These are phyloP conservation scores for Colletotrichum tofieldiae DNA, from an alignment of 2,329 filamentous ascomycete genomes.

Conservation along the genomic window DNA sequence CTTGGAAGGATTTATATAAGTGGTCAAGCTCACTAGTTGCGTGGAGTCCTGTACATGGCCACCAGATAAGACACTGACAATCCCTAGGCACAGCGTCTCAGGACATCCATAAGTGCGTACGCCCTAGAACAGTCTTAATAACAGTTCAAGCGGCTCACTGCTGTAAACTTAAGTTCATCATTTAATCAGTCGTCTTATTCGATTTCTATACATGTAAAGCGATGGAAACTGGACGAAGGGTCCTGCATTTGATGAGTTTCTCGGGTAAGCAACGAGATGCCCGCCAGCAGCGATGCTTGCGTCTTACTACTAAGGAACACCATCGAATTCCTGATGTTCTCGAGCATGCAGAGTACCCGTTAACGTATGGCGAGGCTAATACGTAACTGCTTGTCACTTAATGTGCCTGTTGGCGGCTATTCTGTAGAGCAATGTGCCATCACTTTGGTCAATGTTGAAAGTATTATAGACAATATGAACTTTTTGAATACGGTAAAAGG, in stretches of 20 bases:
- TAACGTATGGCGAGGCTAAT: not conserved
- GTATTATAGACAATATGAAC: not conserved
- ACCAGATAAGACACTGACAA: not conserved
- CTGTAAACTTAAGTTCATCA: no score
- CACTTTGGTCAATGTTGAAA: not conserved
- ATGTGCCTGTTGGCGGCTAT: not conserved
- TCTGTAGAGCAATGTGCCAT: not conserved
- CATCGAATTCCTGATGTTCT: no score
- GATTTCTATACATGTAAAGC: not conserved
- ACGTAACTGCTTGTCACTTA: not conserved
- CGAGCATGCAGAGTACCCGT: not conserved
- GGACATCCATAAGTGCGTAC: no score
- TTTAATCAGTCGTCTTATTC: not conserved
- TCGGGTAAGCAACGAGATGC: not conserved
- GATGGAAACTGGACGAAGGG: not conserved
- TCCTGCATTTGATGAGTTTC: not conserved
- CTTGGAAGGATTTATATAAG: no score
- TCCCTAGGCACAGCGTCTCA: no score
- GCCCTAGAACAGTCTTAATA: not conserved
- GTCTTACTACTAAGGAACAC: not conserved
- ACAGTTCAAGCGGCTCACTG: not conserved
- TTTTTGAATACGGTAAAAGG: not conserved
- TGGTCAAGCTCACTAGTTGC: no score
- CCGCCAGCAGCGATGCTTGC: no score
- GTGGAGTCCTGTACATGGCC: not conserved